Base-by-base conservation (phyloP, 805 yeast species). In the Schizosaccharomyces pombe region DNA sequence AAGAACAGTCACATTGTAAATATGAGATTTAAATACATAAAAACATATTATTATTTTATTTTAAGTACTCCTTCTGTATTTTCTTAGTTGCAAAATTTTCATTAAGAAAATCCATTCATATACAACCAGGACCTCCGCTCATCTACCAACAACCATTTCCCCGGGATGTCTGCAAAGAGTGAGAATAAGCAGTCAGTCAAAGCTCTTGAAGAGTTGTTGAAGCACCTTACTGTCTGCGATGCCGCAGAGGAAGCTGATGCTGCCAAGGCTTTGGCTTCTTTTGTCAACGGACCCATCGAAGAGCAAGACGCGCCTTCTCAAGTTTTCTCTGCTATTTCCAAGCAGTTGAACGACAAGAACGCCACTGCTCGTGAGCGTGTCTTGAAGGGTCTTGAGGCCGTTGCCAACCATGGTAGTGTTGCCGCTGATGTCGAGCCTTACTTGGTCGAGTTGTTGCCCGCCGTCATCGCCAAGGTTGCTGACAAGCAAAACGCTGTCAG, bases 261-360 rank as follows among this genome's bases (percentile, higher is more conserved):
- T 67, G 87, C 93, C 68, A 91, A 95, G 67, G 70, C 82, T 65
- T 84, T 91, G 65, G 78, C 97, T 61, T 77, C 91, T 59, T 87
- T 91, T 77, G 77, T 91, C 72, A 89, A 89, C 74, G 93, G 95
- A 63, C 84, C 89, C 67, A 86, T 87, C 73, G 87, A 89, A 70
- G 98, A 91, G 76, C 97, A 91, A 72, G 97, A 89, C 73, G 91
- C 86, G 62, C 97, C 99, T 65, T 80, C 73, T 65, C 79, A 77
- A 65, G 86, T 89, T 78, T 85, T 89, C 71, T 71, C 70, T 59
- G 77, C 81, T 69, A 78, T 91, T 69, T 73, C 76, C 68, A 76
- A 76, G 64, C 79, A 91, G 62, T 74, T 89, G 65, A 72, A 74
- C 69, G 77, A 78, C 78, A 87, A 89, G 77, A 75, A 77, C 62